Percentiles rank a stretch among this genome's conserved stretches.
Conservation (phyloP, 306 rosid genomes). For the Cicer pinnatifidum region DNA sequence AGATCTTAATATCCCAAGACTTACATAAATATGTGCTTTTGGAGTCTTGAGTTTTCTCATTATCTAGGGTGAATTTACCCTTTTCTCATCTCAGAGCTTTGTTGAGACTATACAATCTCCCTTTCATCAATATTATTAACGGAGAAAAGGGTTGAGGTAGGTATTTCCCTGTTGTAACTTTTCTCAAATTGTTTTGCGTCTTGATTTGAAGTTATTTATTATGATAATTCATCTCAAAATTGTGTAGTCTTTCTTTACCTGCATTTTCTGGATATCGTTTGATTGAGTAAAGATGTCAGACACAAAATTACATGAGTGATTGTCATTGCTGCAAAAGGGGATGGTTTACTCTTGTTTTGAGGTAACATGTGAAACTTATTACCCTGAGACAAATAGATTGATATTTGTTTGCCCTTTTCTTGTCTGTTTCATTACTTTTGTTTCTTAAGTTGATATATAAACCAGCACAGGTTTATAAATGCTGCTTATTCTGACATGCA, state of each 20-base stretch:
- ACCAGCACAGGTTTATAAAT: slow-evolving; percentile 50
- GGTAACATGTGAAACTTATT: slow-evolving; percentile 76
- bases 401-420: slow-evolving; percentile 43
- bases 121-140: slow-evolving; percentile 76
- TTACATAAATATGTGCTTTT: slow-evolving; percentile 68
- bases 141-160: slow-evolving; percentile 96
- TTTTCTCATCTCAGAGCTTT: slow-evolving; percentile 86
- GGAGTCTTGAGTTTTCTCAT: slow-evolving; percentile 63
- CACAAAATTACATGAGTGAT: slow-evolving; percentile 63
- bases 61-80: slow-evolving; percentile 75
- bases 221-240: slow-evolving; percentile 54
- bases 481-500: slow-evolving; percentile 49
- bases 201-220: slow-evolving; percentile 49
- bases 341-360: slow-evolving; percentile 68
- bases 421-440: slow-evolving; percentile 40
- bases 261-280: slow-evolving; percentile 53
- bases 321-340: slow-evolving; percentile 80
- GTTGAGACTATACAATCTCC: slow-evolving; percentile 86
- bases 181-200: slow-evolving; percentile 48
- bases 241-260: slow-evolving; percentile 50
- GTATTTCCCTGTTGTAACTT: slow-evolving; percentile 69
- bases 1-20: slow-evolving; percentile 75
- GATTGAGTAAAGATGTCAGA: slow-evolving; percentile 63
- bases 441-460: slow-evolving; percentile 52
- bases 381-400: slow-evolving; percentile 46